phyloP scores from a whole-genome alignment of 202 grass and related monocot species.

The Eragrostis tef region DNA sequence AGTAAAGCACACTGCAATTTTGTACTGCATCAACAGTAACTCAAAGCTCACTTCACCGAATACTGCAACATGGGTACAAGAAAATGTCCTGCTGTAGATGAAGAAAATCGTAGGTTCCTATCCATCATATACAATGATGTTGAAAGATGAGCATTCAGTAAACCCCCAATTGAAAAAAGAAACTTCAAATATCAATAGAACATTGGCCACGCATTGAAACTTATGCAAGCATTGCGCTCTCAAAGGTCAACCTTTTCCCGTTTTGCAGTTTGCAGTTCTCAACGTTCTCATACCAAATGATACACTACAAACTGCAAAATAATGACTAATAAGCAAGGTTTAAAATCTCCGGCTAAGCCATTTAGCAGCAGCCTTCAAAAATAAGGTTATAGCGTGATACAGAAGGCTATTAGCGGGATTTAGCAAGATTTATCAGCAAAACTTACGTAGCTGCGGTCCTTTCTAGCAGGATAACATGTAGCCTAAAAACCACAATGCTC shows the following conservation, averaged over 20 bases:
- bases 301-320: background rate
- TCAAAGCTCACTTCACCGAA: background rate
- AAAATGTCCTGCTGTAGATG: background rate
- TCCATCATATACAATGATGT: background rate
- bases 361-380: no score
- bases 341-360: no score
- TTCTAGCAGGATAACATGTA: background rate
- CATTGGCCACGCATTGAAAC: constrained; percentile 12
- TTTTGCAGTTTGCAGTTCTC: constrained; percentile 26
- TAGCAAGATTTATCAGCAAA: no score
- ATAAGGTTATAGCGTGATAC: no score
- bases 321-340: background rate
- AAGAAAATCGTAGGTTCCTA: background rate
- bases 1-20: constrained; percentile 28
- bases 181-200: background rate
- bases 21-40: background rate
- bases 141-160: no score
- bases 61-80: background rate
- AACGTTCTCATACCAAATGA: background rate
- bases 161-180: constrained; percentile 10
- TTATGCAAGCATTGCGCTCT: background rate
- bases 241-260: background rate
- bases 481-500: background rate
- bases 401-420: no score
- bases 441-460: no score